phyloP scores from a whole-genome alignment of 2,329 filamentous ascomycete species.

The Colletotrichum tropicale region DNA sequence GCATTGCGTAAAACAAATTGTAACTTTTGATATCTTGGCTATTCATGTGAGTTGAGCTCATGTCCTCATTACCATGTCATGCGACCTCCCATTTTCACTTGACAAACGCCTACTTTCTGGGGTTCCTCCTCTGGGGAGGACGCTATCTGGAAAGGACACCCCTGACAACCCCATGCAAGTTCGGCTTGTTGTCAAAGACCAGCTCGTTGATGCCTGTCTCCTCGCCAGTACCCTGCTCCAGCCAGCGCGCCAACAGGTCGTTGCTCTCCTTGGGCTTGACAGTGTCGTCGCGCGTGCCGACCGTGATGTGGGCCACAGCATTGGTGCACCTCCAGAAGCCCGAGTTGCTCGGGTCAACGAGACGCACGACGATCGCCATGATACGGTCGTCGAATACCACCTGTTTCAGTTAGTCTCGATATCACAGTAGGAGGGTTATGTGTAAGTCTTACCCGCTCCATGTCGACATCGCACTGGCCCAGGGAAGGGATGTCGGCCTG shows the following conservation, averaged over 20 bases:
- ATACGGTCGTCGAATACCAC: constrained; percentile 85
- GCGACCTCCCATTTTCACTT: not conserved
- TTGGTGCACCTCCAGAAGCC: constrained; percentile 75
- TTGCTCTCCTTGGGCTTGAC: constrained; percentile 98
- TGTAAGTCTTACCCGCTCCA: constrained; percentile 57
- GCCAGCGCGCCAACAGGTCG: constrained; percentile 77
- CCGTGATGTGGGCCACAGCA: constrained; percentile 81
- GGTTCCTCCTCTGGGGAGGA: not conserved
- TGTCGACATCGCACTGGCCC: constrained; percentile 66
- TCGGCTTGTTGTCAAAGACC: constrained; percentile 52
- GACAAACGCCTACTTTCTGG: not conserved
- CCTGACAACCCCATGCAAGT: constrained; percentile 50
- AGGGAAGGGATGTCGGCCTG: constrained; percentile 43
- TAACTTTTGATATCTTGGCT: not conserved
- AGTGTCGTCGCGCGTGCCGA: constrained; percentile 75
- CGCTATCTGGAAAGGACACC: constrained; percentile 53
- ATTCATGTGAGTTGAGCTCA: not conserved
- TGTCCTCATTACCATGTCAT: not conserved
- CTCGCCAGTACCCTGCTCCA: constrained; percentile 56
- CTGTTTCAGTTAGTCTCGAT: constrained; percentile 29
- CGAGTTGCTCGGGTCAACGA: constrained; percentile 56
- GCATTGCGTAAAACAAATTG: not conserved
- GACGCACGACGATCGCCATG: constrained; percentile 88
- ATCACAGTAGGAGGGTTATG: not conserved
- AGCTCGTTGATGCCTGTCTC: constrained; percentile 52